These are phyloP conservation scores for Alternaria rosae DNA, from an alignment of 2,329 filamentous ascomycete species.

Conservation along the genomic window DNA sequence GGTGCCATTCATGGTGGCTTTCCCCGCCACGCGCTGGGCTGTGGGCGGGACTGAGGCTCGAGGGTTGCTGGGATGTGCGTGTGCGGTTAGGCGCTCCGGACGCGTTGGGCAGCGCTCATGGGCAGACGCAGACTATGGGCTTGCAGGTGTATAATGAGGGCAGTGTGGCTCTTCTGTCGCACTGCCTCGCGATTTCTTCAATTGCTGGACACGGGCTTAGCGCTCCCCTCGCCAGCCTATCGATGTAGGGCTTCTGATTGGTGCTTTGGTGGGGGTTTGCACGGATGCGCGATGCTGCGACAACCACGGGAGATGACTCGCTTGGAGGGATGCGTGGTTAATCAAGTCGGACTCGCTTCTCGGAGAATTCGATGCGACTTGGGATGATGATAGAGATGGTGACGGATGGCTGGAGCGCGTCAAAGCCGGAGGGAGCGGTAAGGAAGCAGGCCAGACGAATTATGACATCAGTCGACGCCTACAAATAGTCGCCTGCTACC, in stretches of 20 bases:
- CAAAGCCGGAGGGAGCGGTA: slow-evolving; percentile 16
- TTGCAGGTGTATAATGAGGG: slow-evolving; percentile 3
- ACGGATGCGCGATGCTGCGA: slow-evolving; percentile 21
- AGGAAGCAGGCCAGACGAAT: slow-evolving; percentile 15
- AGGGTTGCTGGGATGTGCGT: slow-evolving; percentile 14
- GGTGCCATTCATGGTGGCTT: slow-evolving; percentile 66
- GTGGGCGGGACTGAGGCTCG: slow-evolving; percentile 20
- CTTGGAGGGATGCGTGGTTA: slow-evolving; percentile 9
- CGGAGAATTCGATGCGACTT: slow-evolving; percentile 10
- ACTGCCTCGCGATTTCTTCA: slow-evolving; percentile 44
- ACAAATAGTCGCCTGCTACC: slow-evolving; percentile 8
- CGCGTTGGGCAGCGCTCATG: slow-evolving; percentile 41
- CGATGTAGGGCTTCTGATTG: slow-evolving; percentile 39
- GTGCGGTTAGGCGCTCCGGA: slow-evolving; percentile 39
- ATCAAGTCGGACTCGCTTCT: background rate
- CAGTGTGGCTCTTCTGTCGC: slow-evolving; percentile 29
- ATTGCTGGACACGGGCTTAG: slow-evolving; percentile 46
- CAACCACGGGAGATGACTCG: slow-evolving; percentile 18
- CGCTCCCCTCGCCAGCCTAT: slow-evolving; percentile 44
- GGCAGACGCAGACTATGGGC: slow-evolving; percentile 13
- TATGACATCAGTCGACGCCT: slow-evolving; percentile 18
- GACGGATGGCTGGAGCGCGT: slow-evolving; percentile 6
- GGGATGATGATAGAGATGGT: slow-evolving; percentile 2
- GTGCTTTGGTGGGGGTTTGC: slow-evolving; percentile 24
- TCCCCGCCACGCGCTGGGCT: slow-evolving; percentile 41